Base-by-base conservation (phyloP, 768 basidiomycete species). In the Coprinopsis cinerea region DNA sequence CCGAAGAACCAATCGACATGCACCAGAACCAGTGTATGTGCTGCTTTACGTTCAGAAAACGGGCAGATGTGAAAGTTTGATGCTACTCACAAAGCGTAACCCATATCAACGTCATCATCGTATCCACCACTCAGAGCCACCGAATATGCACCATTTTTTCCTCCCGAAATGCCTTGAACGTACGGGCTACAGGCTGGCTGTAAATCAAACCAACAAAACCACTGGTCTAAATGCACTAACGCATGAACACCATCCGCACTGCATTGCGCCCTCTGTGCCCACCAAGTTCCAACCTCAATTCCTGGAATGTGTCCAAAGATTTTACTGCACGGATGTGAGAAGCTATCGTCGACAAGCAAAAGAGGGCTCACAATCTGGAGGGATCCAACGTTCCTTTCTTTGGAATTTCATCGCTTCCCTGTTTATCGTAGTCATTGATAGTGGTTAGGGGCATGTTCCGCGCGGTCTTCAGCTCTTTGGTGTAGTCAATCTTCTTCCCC, bases 81-180 rank as follows among this genome's bases (percentile, higher is more conserved):
- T 7, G 2, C 6, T 25, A 79, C 88, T 66, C 59, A 90, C 88
- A 92, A 92, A 11, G 76, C 85, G 53, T 90, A 84, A 47, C 89
- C 89, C 14, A 81, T 62, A 54, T 92, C 89, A 15, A 92, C 77
- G 56, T 92, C 90, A 48, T 92, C 90, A 26, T 88, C 85, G 50
- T 92, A 92, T 1, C 89, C 92, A 10, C 93, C 93, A 34, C 88
- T 92, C 2, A 95, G 76, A 2, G 87, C 92, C 13, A 96, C 78
- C 36, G 88, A 92, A 55, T 85, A 88, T 1, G 89, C 87, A 1
- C 93, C 92, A 4, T 83, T 53, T 0, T 67, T 67, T 2, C 83
- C 65, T 25, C 76, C 77, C 7, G 82, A 72, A 37, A 96, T 94
- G 0, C 93, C 93, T 28, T 79, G 86, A 4, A 95, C 92, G 72